phyloP scores from a whole-genome alignment of 1,139 yeast species.

The Torulaspora pretoriensis region DNA sequence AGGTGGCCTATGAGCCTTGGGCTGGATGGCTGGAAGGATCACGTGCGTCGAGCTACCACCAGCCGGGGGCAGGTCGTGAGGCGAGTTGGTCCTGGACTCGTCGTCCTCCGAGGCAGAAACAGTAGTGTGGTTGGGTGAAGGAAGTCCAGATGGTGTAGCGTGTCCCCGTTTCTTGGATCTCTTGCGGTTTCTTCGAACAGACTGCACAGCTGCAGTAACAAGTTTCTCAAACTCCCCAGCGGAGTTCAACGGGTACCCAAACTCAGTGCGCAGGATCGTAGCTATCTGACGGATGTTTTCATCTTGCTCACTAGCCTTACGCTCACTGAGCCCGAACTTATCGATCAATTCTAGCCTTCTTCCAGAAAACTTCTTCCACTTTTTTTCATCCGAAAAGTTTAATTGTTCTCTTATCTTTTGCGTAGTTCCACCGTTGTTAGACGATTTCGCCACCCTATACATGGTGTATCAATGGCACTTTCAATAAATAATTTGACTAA shows the following conservation, averaged over 20 bases:
- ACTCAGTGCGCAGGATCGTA: conserved; percentile 66
- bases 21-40: conserved; percentile 9
- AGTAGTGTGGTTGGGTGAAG: conserved; percentile 6
- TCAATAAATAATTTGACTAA: too few relatives aligned
- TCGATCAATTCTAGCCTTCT: conserved; percentile 85
- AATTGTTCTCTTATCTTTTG: conserved; percentile 69
- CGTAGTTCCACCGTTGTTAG: conserved; percentile 55
- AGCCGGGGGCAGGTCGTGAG: not conserved
- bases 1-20: conserved; percentile 3
- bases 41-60: not conserved
- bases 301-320: conserved; percentile 92
- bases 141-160: conserved; percentile 8
- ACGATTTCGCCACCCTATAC: not conserved
- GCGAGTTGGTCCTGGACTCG: conserved; percentile 6
- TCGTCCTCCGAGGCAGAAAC: conserved; percentile 12
- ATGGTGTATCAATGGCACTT: not conserved
- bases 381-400: conserved; percentile 70
- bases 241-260: conserved; percentile 56
- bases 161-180: conserved; percentile 40
- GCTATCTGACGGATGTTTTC: conserved; percentile 75
- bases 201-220: conserved; percentile 89
- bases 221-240: conserved; percentile 77
- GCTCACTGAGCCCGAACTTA: conserved; percentile 64
- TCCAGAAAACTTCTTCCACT: conserved; percentile 87
- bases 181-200: conserved; percentile 64